These are phyloP conservation scores for Cadophora gregata DNA, from an alignment of 2,329 filamentous ascomycete species.

Conservation along the genomic window DNA sequence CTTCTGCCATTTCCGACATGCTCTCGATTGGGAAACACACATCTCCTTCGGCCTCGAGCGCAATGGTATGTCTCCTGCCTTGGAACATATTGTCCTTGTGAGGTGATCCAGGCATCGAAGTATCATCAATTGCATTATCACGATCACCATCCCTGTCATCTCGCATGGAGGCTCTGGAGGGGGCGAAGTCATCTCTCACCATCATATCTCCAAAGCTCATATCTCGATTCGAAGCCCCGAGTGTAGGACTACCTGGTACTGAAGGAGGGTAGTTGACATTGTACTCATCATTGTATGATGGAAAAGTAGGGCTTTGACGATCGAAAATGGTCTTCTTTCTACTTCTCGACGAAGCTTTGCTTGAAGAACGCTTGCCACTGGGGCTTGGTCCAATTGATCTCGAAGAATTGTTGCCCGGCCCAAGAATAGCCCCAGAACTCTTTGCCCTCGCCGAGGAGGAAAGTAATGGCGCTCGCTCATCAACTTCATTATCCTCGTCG, in stretches of 20 bases:
- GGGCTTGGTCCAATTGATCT: slow-evolving; percentile 53
- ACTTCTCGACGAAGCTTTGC: slow-evolving; percentile 53
- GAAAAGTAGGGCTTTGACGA: slow-evolving; percentile 34
- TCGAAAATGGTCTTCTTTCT: slow-evolving; percentile 43
- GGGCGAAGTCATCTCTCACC: slow-evolving; percentile 68
- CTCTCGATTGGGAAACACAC: slow-evolving; percentile 88
- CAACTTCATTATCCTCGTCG: slow-evolving; percentile 53
- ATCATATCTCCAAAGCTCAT: slow-evolving; percentile 73
- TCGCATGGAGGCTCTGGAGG: slow-evolving; percentile 28
- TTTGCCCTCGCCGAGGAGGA: slow-evolving; percentile 49
- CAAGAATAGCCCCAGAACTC: slow-evolving; percentile 34
- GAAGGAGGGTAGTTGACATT: slow-evolving; percentile 75
- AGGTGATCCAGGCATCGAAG: slow-evolving; percentile 38
- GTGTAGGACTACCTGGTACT: slow-evolving; percentile 64
- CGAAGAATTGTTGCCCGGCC: slow-evolving; percentile 29
- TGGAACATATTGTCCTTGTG: slow-evolving; percentile 38
- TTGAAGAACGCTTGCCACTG: slow-evolving; percentile 42
- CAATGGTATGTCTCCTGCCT: slow-evolving; percentile 61
- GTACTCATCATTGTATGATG: slow-evolving; percentile 53
- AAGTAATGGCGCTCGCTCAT: slow-evolving; percentile 63
- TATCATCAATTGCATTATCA: slow-evolving; percentile 42
- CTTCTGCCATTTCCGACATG: slow-evolving; percentile 81
- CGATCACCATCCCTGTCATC: slow-evolving; percentile 33
- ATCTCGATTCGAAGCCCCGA: slow-evolving; percentile 56
- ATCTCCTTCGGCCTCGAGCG: slow-evolving; percentile 77